Evolutionary conservation across 2,329 filamentous ascomycete species (phyloP).

Genomic region (Microdochium nivale): DNA sequence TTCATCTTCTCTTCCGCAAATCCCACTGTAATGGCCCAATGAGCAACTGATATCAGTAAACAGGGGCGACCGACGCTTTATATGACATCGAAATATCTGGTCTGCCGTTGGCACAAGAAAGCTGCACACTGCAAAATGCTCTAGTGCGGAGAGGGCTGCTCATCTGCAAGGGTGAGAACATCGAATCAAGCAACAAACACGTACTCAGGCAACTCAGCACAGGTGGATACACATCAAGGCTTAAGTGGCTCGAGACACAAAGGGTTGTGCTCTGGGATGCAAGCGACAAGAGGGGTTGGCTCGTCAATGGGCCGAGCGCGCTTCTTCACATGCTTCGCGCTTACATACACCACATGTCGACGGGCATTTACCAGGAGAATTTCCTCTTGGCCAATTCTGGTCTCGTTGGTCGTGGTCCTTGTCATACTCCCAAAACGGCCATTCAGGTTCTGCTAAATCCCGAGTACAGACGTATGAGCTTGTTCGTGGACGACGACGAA

Average conservation of each 20-base stretch:
- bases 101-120: background rate
- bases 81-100: background rate
- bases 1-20: background rate
- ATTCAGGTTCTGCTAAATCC: background rate
- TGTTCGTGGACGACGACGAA: background rate
- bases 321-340: background rate
- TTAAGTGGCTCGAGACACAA: background rate
- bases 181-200: background rate
- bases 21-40: background rate
- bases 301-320: background rate
- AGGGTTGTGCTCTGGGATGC: background rate
- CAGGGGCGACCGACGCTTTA: background rate
- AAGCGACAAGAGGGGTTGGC: background rate
- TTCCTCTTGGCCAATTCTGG: background rate
- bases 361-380: background rate
- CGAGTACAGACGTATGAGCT: background rate
- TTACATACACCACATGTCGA: background rate
- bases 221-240: background rate
- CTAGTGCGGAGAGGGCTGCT: background rate
- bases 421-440: background rate
- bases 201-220: background rate
- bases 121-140: background rate
- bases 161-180: background rate
- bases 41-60: no score
- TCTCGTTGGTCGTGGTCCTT: no score